These are phyloP conservation scores for Fusarium oligoseptatum DNA, from an alignment of 2,329 filamentous ascomycete genomes.

Conservation along the genomic window DNA sequence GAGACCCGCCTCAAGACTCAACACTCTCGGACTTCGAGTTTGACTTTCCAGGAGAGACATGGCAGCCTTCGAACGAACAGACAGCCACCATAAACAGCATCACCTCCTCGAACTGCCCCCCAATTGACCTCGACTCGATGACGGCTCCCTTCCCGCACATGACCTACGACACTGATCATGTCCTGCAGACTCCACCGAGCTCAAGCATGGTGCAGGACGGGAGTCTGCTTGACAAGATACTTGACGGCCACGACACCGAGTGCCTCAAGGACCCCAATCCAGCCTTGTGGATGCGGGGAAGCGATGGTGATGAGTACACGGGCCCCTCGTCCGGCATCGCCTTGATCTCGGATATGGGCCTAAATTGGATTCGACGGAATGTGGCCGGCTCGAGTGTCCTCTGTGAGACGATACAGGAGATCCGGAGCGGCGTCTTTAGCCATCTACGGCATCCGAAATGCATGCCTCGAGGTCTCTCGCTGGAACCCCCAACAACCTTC, in stretches of 20 bases:
- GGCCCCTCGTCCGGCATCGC: slow-evolving; percentile 16
- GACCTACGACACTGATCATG: too few species aligned
- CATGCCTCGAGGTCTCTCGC: background rate
- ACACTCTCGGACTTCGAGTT: too few species aligned
- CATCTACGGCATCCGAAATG: background rate
- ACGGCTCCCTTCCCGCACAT: too few species aligned
- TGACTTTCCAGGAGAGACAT: too few species aligned
- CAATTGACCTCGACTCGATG: too few species aligned
- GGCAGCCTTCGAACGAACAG: too few species aligned
- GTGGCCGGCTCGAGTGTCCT: background rate
- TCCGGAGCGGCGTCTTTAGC: background rate
- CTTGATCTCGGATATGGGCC: slow-evolving; percentile 6
- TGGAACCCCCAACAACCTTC: background rate
- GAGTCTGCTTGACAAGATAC: background rate
- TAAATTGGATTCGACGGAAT: slow-evolving; percentile 7
- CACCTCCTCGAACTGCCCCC: too few species aligned
- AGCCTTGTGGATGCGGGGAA: slow-evolving; percentile 5
- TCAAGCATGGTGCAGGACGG: too few species aligned
- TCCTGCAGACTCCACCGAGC: too few species aligned
- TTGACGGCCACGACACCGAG: background rate
- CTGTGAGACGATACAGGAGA: background rate
- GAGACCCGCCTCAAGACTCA: too few species aligned
- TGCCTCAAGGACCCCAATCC: background rate
- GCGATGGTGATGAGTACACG: slow-evolving; percentile 14
- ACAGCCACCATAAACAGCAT: too few species aligned